These are phyloP conservation scores for Pseudoturritis turrita DNA, from an alignment of 345 rosid species.

Conservation along the genomic window DNA sequence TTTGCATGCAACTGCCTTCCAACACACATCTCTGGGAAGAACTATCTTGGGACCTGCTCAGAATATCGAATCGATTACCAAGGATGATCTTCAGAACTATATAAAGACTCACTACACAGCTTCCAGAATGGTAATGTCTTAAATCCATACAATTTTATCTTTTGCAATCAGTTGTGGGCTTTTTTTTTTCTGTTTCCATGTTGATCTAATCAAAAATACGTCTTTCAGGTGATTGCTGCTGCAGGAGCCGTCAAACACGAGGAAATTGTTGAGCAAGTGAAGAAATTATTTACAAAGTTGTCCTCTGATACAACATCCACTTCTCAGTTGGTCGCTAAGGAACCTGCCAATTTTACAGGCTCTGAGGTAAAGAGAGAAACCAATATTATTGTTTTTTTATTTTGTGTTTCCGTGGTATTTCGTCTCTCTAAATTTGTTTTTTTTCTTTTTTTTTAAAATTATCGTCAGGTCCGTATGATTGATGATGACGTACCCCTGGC, in stretches of 20 bases:
- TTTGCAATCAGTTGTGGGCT: background rate
- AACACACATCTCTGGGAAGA: slow-evolving; percentile 85
- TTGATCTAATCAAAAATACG: background rate
- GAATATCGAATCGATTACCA: slow-evolving; percentile 73
- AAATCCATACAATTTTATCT: background rate
- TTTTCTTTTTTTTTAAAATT: background rate
- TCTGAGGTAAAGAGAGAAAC: slow-evolving; percentile 76
- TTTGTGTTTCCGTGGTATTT: background rate
- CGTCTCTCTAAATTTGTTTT: background rate
- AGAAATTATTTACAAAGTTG: slow-evolving; percentile 72
- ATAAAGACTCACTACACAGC: slow-evolving; percentile 94
- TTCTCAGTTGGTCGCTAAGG: slow-evolving; percentile 70
- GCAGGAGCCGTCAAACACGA: slow-evolving; percentile 99
- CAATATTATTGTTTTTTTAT: background rate
- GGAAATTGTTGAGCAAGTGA: slow-evolving; percentile 84
- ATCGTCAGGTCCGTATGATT: slow-evolving; percentile 77
- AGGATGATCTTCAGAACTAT: slow-evolving; percentile 69
- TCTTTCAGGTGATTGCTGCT: slow-evolving; percentile 77
- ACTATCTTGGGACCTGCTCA: slow-evolving; percentile 90
- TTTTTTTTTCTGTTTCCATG: background rate
- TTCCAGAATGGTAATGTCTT: slow-evolving; percentile 61
- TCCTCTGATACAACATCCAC: slow-evolving; percentile 83
- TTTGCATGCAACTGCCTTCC: slow-evolving; percentile 97
- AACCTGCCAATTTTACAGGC: slow-evolving; percentile 84
- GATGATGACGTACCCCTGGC: slow-evolving; percentile 95